Evolutionary conservation across 2,329 filamentous ascomycete genomes (phyloP), one percentile per base, ranked within the genome.

Genomic region (Colletotrichum siamense): DNA sequence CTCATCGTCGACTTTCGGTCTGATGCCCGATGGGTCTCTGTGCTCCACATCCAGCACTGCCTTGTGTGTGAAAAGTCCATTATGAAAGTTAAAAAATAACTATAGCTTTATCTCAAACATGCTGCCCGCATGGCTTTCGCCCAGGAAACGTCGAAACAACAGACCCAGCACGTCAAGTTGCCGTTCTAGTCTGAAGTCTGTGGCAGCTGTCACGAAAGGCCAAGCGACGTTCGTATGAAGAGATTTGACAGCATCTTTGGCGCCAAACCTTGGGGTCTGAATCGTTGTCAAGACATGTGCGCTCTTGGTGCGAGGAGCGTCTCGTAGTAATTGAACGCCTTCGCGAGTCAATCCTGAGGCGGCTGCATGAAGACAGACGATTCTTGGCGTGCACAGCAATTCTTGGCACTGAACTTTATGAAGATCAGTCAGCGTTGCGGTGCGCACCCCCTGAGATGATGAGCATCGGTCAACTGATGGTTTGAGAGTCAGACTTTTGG

Each of bases 321-420:
- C 72, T 65, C 61, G 72, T 28, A 66, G 49, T 44, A 65, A 61
- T 71, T 65, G 67, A n/a, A 8, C 26, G 26, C 8, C 18, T 18
- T 75, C 34, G 28, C 67, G 72, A 75, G 72, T 71, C 72, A 71
- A 71, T 55, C n/a, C 18, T 18, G n/a, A 16, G 49, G 24, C 32
- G n/a, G 49, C 24, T 36, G 72, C 67, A 75, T 75, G 67, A 75
- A 39, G 28, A 52, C 49, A 62, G 61, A 61, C 30, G 15, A 12
- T 26, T 65, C 72, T 75, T 75, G 72, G 72, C 72, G 61, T 65
- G 49, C 67, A 71, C 59, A 22, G 67, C 61, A 28, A 30, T 44
- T 49, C 72, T 75, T 75, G 72, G 72, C 69, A 64, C 24, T 71
- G 67, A 75, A 75, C 61, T 71, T 49, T 66, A 62, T 62, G 39